Evolutionary conservation across 164 flowering plant species (phyloP).

Genomic region (Cinnamomum chago): DNA sequence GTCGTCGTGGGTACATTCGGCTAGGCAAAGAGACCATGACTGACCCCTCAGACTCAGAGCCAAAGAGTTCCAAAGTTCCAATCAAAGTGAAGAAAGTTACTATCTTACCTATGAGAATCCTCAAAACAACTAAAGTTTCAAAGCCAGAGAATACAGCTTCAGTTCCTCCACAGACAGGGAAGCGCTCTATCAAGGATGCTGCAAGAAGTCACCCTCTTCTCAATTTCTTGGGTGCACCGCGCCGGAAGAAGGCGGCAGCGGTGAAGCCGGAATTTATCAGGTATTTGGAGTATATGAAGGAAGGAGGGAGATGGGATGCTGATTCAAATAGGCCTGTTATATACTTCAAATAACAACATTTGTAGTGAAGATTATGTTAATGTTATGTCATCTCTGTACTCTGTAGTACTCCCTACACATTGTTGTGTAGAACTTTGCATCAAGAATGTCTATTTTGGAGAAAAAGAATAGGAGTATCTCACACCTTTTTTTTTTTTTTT

Average conservation of each 20-base stretch:
- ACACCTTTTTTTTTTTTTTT: no score
- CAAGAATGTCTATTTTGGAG: no score
- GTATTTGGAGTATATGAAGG: conserved; percentile 49
- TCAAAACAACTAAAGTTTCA: not conserved
- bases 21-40: not conserved
- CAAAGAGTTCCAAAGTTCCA: not conserved
- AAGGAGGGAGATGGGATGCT: conserved; percentile 42
- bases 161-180: not conserved
- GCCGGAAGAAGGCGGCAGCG: conserved; percentile 27
- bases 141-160: not conserved
- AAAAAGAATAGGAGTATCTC: no score
- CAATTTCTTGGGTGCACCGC: conserved; percentile 20
- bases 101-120: not conserved
- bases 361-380: no score
- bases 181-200: conserved; percentile 10
- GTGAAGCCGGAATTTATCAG: conserved; percentile 45
- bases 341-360: conserved; percentile 17
- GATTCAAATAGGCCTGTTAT: conserved; percentile 30
- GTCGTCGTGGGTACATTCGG: conserved; percentile 1
- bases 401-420: no score
- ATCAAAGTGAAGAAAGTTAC: not conserved
- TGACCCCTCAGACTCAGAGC: not conserved
- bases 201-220: conserved; percentile 40
- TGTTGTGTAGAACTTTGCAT: no score
- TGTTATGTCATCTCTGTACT: no score